phyloP scores from a whole-genome alignment of 495 filamentous ascomycete species.

The Aspergillus affinis region DNA sequence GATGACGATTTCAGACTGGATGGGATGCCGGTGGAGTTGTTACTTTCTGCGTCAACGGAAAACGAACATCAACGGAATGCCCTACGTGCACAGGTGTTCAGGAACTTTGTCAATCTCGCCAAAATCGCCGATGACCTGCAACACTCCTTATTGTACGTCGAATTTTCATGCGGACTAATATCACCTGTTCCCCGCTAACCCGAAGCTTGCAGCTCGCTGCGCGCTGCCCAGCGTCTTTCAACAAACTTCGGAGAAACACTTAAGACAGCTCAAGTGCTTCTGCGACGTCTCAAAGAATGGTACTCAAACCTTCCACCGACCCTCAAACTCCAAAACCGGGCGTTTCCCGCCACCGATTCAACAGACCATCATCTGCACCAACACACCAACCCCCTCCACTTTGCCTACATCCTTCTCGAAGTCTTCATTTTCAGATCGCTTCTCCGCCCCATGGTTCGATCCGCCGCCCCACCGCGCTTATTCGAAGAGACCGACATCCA shows the following conservation, averaged over 20 bases:
- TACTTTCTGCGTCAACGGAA: not conserved
- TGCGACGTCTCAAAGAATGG: slow-evolving; percentile 32
- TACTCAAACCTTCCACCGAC: slow-evolving; percentile 24
- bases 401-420: slow-evolving; percentile 34
- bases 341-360: not conserved
- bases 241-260: slow-evolving; percentile 28
- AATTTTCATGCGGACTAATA: not conserved
- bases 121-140: slow-evolving; percentile 34
- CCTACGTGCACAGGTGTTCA: slow-evolving; percentile 11
- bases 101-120: slow-evolving; percentile 25
- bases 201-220: slow-evolving; percentile 23
- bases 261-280: slow-evolving; percentile 22
- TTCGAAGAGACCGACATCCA: slow-evolving; percentile 27
- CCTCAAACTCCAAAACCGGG: not conserved
- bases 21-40: slow-evolving; percentile 4
- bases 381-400: slow-evolving; percentile 26
- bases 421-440: slow-evolving; percentile 35
- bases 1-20: slow-evolving; percentile 60
- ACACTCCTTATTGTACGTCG: slow-evolving; percentile 31
- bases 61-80: not conserved
- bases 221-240: slow-evolving; percentile 32
- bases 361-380: not conserved
- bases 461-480: slow-evolving; percentile 31
- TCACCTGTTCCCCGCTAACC: not conserved
- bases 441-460: slow-evolving; percentile 37